Evolutionary conservation across 2,329 filamentous ascomycete genomes (phyloP).

Genomic region (Alternaria consortialis): DNA sequence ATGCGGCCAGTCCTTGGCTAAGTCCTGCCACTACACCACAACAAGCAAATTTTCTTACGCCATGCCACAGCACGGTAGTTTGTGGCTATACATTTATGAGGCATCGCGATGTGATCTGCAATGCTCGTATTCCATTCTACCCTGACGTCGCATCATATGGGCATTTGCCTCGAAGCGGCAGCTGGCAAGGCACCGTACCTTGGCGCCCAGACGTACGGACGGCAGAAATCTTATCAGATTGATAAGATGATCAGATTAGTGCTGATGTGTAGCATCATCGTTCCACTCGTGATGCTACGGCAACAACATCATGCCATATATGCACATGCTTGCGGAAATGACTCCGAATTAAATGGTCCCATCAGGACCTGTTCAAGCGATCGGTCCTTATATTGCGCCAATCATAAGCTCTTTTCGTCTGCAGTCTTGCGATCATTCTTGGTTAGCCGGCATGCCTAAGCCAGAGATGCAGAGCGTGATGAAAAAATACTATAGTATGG

Average conservation of each 20-base stretch:
- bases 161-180: slow-evolving; percentile 15
- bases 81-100: neutral
- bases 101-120: neutral
- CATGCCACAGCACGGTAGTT: neutral
- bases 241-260: slow-evolving; percentile 37
- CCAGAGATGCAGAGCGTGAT: neutral
- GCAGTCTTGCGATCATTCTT: neutral
- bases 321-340: neutral
- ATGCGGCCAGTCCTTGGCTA: neutral
- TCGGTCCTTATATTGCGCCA: neutral
- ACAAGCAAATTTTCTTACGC: neutral
- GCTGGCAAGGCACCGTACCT: slow-evolving; percentile 5
- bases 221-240: slow-evolving; percentile 37
- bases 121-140: slow-evolving; percentile 14
- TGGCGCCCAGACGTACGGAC: slow-evolving; percentile 19
- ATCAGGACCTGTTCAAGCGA: neutral
- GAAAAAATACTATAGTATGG: neutral
- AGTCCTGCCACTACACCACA: neutral
- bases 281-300: slow-evolving; percentile 3
- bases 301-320: neutral
- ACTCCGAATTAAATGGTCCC: neutral
- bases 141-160: neutral
- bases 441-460: neutral
- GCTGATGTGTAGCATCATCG: neutral
- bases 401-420: neutral